Base-by-base conservation (phyloP, 2,329 filamentous ascomycete genomes). In the Teratosphaeria gauchensis region DNA sequence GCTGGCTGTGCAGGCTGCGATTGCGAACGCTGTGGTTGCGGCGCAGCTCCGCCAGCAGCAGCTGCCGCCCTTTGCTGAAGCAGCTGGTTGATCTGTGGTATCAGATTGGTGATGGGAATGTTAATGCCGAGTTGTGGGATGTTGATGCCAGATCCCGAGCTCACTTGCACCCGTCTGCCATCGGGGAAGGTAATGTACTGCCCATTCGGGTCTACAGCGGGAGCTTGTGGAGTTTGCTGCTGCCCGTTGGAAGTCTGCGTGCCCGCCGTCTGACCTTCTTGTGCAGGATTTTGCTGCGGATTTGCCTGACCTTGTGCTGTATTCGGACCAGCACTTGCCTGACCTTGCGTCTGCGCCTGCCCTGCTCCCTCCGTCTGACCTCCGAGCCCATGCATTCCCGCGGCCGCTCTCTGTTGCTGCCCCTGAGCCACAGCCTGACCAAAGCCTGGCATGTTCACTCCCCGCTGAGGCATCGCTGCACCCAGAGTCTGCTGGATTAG, bases 381-480 rank as follows among this genome's bases (percentile, higher is more conserved):
- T 11, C 42, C 57, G 46, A 63, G 32, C 5, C 61, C 64, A 11
- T 65, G 61, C 54, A 61, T 61, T 19, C 59, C 62, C 52, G 61
- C 59, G 11, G 60, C 63, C n/a, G 63, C 65, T 56, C 63, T 62
- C 55, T 66, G 62, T 53, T 68, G 63, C 56, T 65, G 64, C 12
- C 56, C 55, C 19, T 55, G 58, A 31, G 53, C 54, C n/a, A 61
- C 54, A 3, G 57, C 56, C 28, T 61, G 59, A 8, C 19, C 42
- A 31, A 61, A 61, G 9, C 54, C 54, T 11, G 55, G 55, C 53
- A 58, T 58, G n/a, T 48, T 48, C 1, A n/a, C 28, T 3, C 24
- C 55, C 31, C 28, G 42, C 31, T 19, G 42, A n/a, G 42, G 42
- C 16, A 21, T 19, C n/a, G n/a, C 42, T 48, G 16, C 42, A 19